phyloP scores from a whole-genome alignment of 495 filamentous ascomycete genomes.

The Aspergillus taichungensis region DNA sequence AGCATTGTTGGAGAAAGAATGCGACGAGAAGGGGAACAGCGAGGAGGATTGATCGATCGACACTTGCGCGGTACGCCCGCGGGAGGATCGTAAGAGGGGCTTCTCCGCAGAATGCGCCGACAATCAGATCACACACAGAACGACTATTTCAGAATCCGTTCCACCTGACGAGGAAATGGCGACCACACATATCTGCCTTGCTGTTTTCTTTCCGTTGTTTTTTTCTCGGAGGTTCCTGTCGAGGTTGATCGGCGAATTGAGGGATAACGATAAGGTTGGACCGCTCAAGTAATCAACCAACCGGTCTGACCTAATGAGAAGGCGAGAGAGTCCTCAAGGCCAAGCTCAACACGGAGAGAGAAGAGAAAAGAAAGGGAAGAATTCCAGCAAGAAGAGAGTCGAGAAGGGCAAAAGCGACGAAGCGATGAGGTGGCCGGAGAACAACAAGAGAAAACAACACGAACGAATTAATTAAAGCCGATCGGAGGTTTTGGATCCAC shows the following conservation, averaged over 20 bases:
- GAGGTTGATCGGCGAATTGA: too few species aligned
- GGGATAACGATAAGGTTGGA: background rate
- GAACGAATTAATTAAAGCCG: too few species aligned
- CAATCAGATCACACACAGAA: background rate
- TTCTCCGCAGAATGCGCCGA: conserved; percentile 9
- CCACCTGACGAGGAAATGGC: conserved; percentile 1
- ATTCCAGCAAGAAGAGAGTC: background rate
- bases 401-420: too few species aligned
- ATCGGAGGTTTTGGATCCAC: too few species aligned
- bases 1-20: conserved; percentile 38
- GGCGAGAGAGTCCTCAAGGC: too few species aligned
- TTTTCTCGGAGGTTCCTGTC: too few species aligned
- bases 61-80: background rate
- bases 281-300: background rate
- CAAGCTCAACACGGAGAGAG: background rate
- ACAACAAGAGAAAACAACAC: too few species aligned
- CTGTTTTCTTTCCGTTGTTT: too few species aligned
- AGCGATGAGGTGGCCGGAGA: too few species aligned
- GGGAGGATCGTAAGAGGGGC: background rate
- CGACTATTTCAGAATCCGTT: background rate
- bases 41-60: conserved; percentile 1
- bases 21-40: background rate
- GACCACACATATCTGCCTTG: conserved; percentile 8
- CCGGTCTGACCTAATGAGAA: too few species aligned
- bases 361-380: background rate